Conservation (phyloP, 345 rosid species). For the Eutrema japonicum region DNA sequence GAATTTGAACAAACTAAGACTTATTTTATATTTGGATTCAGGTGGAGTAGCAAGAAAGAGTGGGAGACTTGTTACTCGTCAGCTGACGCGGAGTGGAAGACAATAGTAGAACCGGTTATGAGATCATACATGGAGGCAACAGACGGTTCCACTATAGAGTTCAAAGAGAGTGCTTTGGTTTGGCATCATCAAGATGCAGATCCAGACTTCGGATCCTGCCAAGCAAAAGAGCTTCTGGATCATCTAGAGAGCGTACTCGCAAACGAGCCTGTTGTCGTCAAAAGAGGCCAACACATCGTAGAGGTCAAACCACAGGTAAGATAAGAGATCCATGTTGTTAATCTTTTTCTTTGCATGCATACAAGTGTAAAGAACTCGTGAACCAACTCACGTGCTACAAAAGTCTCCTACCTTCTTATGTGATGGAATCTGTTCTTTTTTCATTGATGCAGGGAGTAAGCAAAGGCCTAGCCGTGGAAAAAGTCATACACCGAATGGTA, state of each 20-base stretch:
- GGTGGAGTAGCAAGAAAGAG: slow-evolving; percentile 63
- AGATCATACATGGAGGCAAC: slow-evolving; percentile 77
- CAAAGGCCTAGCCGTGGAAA: slow-evolving; percentile 79
- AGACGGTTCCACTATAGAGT: slow-evolving; percentile 82
- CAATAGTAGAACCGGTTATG: slow-evolving; percentile 83
- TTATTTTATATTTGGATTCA: slow-evolving; percentile 34
- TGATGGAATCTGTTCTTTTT: background rate
- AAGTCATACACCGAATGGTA: slow-evolving; percentile 61
- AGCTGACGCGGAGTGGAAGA: slow-evolving; percentile 80
- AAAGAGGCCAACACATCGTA: slow-evolving; percentile 86
- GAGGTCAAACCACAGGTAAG: slow-evolving; percentile 92
- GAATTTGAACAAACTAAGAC: slow-evolving; percentile 11
- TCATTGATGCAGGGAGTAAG: slow-evolving; percentile 67
- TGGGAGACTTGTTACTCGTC: slow-evolving; percentile 65
- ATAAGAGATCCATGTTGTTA: background rate
- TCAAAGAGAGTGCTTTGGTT: slow-evolving; percentile 80
- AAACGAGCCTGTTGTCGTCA: slow-evolving; percentile 85
- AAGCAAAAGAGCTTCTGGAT: slow-evolving; percentile 81
- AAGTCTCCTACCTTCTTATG: background rate
- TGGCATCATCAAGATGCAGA: slow-evolving; percentile 98
- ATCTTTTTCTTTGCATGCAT: background rate
- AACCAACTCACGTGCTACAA: background rate
- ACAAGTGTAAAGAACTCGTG: background rate
- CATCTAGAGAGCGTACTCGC: slow-evolving; percentile 87
- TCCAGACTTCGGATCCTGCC: slow-evolving; percentile 93